Percentiles rank a stretch among this genome's conserved stretches.
phyloP scores from a whole-genome alignment of 805 yeast genomes.

The Priceomyces medius region DNA sequence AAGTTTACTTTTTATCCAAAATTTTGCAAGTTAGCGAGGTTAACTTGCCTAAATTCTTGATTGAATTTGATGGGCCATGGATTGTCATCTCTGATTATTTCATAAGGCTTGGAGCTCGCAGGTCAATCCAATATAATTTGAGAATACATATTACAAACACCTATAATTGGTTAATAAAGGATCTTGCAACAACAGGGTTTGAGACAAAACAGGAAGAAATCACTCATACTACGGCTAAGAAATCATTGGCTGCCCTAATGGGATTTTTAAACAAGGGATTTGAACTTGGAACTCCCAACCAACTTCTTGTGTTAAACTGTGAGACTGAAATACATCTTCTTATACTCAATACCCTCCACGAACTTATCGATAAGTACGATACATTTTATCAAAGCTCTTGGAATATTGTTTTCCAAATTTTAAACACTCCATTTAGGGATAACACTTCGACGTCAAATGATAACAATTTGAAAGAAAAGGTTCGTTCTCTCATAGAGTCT shows the following conservation, averaged over 20 bases:
- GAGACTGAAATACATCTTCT: conserved; percentile 69
- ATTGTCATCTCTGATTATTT: conserved; percentile 44
- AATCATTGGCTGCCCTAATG: conserved; percentile 50
- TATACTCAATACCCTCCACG: conserved; percentile 61
- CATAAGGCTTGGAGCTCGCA: conserved; percentile 42
- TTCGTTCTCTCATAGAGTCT: conserved; percentile 53
- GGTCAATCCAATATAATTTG: conserved; percentile 32
- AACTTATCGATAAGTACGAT: conserved; percentile 78
- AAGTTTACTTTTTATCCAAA: conserved; percentile 52
- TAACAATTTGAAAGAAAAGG: conserved; percentile 44
- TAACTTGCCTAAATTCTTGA: conserved; percentile 52
- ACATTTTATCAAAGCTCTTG: conserved; percentile 60
- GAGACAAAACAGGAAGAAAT: conserved; percentile 17
- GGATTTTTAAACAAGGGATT: conserved; percentile 44
- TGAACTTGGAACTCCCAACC: conserved; percentile 36
- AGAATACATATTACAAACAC: conserved; percentile 50
- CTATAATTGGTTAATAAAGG: conserved; percentile 50
- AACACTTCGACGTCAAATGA: conserved; percentile 20
- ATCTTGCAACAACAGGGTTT: conserved; percentile 43
- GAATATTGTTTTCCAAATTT: conserved; percentile 66
- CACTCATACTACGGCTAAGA: conserved; percentile 38
- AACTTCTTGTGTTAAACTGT: conserved; percentile 48
- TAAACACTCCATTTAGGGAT: conserved; percentile 54
- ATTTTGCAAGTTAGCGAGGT: conserved; percentile 52
- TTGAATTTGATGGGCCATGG: conserved; percentile 49